Evolutionary conservation across 2,329 filamentous ascomycete genomes (phyloP).

Genomic region (Sclerotinia borealis): DNA sequence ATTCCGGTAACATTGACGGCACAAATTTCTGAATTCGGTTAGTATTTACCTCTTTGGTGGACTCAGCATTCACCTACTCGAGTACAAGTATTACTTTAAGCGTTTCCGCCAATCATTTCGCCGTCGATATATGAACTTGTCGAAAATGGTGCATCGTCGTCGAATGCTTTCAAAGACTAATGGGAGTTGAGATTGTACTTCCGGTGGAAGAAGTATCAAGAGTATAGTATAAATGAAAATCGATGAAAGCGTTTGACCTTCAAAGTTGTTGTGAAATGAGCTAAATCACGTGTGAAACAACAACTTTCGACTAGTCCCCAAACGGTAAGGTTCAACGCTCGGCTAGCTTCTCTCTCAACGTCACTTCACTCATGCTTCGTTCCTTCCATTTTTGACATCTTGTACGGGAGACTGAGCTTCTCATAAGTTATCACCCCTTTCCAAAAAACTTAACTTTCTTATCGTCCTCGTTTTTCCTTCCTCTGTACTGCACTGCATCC

Average conservation of each 20-base stretch:
- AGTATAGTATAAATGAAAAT: background rate
- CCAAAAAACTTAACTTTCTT: background rate
- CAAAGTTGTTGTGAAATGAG: background rate
- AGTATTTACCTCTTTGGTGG: background rate
- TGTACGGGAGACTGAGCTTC: too few species aligned
- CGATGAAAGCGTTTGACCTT: too few species aligned
- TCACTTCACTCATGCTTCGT: slow-evolving; percentile 3
- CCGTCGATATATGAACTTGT: background rate
- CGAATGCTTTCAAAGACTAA: background rate
- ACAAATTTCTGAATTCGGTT: background rate
- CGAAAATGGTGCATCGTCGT: background rate
- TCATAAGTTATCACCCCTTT: background rate
- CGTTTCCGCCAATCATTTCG: background rate
- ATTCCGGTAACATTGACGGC: background rate
- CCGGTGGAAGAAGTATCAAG: background rate
- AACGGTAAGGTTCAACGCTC: background rate
- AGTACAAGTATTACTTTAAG: background rate
- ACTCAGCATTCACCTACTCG: background rate
- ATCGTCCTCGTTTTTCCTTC: background rate
- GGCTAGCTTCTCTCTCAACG: background rate
- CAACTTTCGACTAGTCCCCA: background rate
- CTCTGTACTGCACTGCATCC: too few species aligned
- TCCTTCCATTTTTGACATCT: background rate
- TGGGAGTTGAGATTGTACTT: background rate
- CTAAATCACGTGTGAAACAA: background rate